Evolutionary conservation across 768 basidiomycete genomes (phyloP).

Genomic region (Hemileccinum impolitum): DNA sequence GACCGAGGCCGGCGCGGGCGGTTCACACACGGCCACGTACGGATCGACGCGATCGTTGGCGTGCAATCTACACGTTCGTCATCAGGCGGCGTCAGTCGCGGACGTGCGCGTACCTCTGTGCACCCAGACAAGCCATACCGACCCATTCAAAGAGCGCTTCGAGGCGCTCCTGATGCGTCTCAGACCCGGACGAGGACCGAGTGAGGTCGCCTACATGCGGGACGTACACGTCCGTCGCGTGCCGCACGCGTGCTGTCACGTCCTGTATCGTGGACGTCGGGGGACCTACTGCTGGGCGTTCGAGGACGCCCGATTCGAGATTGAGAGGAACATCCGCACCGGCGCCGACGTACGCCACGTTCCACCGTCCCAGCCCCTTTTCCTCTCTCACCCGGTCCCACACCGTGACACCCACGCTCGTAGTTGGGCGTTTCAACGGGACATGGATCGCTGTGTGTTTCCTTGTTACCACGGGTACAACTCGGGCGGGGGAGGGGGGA

Average conservation of each 20-base stretch:
- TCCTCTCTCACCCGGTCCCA: slow-evolving; percentile 49
- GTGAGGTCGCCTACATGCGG: slow-evolving; percentile 35
- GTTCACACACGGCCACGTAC: slow-evolving; percentile 63
- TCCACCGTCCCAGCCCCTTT: slow-evolving; percentile 40
- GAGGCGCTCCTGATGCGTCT: slow-evolving; percentile 50
- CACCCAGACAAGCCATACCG: slow-evolving; percentile 63
- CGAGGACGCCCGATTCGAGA: no score
- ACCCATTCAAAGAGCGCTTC: slow-evolving; percentile 65
- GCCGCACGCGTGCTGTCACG: slow-evolving; percentile 24
- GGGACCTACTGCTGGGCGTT: no score
- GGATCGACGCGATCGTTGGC: slow-evolving; percentile 66
- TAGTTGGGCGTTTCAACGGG: slow-evolving; percentile 39
- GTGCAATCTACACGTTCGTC: slow-evolving; percentile 51
- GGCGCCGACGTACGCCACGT: slow-evolving; percentile 35
- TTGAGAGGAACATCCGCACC: slow-evolving; percentile 21
- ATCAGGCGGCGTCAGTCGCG: no score
- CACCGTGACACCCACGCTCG: slow-evolving; percentile 32
- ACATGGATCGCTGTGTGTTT: slow-evolving; percentile 43
- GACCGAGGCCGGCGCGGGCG: slow-evolving; percentile 43
- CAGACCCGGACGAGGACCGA: slow-evolving; percentile 18
- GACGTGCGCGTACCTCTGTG: slow-evolving; percentile 50
- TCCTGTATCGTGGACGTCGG: background rate
- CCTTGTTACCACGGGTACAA: no score
- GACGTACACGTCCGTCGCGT: slow-evolving; percentile 36
- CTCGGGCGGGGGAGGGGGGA: no score